Conservation (phyloP, 139 green algal species). For the Prasinococcaceae sp. region DNA sequence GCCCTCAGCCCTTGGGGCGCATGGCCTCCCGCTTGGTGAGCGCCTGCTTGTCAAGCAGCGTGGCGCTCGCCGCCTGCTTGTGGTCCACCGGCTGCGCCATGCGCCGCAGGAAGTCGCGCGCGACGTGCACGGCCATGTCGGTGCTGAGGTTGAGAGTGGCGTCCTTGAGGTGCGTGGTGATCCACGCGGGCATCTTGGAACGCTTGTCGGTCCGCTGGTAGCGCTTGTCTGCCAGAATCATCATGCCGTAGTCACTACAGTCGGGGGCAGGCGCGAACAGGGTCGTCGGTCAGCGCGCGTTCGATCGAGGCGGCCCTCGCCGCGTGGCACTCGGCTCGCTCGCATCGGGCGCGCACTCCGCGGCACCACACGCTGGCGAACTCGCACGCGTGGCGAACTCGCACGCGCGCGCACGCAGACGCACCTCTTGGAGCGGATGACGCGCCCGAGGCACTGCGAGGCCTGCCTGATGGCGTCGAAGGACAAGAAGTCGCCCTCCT, state of each 20-base stretch:
- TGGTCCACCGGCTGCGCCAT: too few relatives aligned
- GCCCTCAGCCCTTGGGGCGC: too few relatives aligned
- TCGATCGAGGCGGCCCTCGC: too few relatives aligned
- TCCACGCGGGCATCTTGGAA: slow-evolving; percentile 61
- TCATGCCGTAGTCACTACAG: slow-evolving; percentile 76
- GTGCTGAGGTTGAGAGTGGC: slow-evolving; percentile 84
- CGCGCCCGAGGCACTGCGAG: slow-evolving; percentile 91
- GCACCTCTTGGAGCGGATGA: slow-evolving; percentile 91
- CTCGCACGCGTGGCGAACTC: not conserved
- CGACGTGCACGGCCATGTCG: slow-evolving; percentile 84
- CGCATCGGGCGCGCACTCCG: not conserved
- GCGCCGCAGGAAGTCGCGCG: slow-evolving; percentile 72
- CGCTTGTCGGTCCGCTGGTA: slow-evolving; percentile 97
- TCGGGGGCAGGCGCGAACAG: too few relatives aligned
- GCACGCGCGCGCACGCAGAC: slow-evolving; percentile 27
- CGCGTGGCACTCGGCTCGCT: too few relatives aligned
- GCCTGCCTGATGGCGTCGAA: slow-evolving; percentile 94
- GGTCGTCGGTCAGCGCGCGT: too few relatives aligned
- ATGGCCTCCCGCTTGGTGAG: too few relatives aligned
- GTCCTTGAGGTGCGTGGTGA: slow-evolving; percentile 74
- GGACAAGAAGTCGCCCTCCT: slow-evolving; percentile 82
- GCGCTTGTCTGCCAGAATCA: slow-evolving; percentile 66
- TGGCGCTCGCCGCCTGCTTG: too few relatives aligned
- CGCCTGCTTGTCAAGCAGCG: too few relatives aligned
- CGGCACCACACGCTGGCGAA: not conserved